Percentiles rank a stretch among this genome's conserved stretches.
Conservation (phyloP, 495 filamentous ascomycete species). For the Sabuloglossum arenarium region DNA sequence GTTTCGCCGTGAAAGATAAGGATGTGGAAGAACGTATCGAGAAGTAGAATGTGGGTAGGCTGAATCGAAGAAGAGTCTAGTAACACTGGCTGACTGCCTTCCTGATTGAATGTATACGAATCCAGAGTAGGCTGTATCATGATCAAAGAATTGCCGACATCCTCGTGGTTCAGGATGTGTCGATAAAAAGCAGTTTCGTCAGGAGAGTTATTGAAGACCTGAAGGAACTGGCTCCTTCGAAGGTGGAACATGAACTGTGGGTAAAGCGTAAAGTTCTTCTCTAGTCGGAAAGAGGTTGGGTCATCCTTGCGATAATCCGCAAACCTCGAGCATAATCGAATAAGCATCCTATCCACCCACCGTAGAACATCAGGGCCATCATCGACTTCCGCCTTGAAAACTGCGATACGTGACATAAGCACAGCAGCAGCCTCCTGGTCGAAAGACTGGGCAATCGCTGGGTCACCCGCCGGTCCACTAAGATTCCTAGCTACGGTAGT, state of each 20-base stretch:
- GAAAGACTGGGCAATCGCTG: slow-evolving; percentile 93
- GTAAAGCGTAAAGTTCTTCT: slow-evolving; percentile 98
- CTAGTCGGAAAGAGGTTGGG: slow-evolving; percentile 87
- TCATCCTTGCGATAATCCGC: slow-evolving; percentile 98
- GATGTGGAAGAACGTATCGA: slow-evolving; percentile 99
- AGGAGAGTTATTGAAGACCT: slow-evolving; percentile 98
- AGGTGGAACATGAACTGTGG: slow-evolving; percentile 99
- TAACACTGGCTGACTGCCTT: slow-evolving; percentile 74
- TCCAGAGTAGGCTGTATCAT: slow-evolving; percentile 99
- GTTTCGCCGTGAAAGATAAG: slow-evolving; percentile 98
- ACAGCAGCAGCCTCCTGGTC: slow-evolving; percentile 97
- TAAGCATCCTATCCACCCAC: slow-evolving; percentile 99
- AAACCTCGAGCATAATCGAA: slow-evolving; percentile 87
- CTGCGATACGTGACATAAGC: slow-evolving; percentile 93
- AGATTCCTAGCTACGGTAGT: slow-evolving; percentile 85
- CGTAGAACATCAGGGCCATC: slow-evolving; percentile 96
- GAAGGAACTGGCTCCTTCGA: slow-evolving; percentile 88
- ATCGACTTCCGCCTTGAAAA: slow-evolving; percentile 97
- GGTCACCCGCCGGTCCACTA: slow-evolving; percentile 87
- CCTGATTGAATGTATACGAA: slow-evolving; percentile 90
- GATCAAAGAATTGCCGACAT: slow-evolving; percentile 88
- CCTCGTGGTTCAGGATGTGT: slow-evolving; percentile 92
- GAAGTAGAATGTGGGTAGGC: slow-evolving; percentile 76
- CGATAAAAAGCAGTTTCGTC: slow-evolving; percentile 98
- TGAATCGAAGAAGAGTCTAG: slow-evolving; percentile 94